Evolutionary conservation across 2,329 filamentous ascomycete genomes (phyloP).

Genomic region (Scolecobasidium constrictum): DNA sequence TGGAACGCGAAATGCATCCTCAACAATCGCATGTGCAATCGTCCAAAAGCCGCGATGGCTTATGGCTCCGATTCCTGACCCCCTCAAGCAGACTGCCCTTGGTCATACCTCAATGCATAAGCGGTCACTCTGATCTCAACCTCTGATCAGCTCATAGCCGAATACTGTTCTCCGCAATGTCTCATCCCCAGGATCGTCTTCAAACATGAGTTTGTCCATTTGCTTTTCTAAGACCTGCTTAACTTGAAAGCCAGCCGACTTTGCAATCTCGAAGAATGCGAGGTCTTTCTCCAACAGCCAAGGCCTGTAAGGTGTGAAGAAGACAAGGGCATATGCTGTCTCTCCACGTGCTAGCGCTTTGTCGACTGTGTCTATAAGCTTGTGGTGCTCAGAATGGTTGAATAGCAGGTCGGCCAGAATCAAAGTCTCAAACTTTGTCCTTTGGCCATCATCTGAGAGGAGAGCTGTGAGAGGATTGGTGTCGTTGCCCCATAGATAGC

Average conservation of each 20-base stretch:
- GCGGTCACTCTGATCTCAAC: too few relatives aligned
- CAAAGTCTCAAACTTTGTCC: constrained; percentile 59
- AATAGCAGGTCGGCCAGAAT: constrained; percentile 86
- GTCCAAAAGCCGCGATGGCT: too few relatives aligned
- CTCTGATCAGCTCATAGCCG: constrained; percentile 52
- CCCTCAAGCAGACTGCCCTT: too few relatives aligned
- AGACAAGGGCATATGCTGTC: constrained; percentile 62
- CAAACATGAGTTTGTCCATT: constrained; percentile 81
- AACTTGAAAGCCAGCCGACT: constrained; percentile 60
- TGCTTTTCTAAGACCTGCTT: constrained; percentile 71
- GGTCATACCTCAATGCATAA: too few relatives aligned
- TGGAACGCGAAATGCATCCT: too few relatives aligned
- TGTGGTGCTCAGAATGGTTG: constrained; percentile 76
- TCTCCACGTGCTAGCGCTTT: constrained; percentile 48
- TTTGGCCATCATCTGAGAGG: constrained; percentile 28
- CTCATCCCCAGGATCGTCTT: constrained; percentile 77
- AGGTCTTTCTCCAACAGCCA: constrained; percentile 82
- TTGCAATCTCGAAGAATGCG: constrained; percentile 71
- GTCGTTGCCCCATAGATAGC: constrained; percentile 76
- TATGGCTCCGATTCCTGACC: too few relatives aligned
- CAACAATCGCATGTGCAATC: too few relatives aligned
- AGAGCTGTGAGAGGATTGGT: constrained; percentile 46
- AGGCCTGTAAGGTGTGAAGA: constrained; percentile 89
- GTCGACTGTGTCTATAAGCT: constrained; percentile 62
- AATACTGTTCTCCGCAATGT: constrained; percentile 72